Base-by-base conservation (phyloP, 2,329 filamentous ascomycete species). In the Ambrosiella cleistominuta region DNA sequence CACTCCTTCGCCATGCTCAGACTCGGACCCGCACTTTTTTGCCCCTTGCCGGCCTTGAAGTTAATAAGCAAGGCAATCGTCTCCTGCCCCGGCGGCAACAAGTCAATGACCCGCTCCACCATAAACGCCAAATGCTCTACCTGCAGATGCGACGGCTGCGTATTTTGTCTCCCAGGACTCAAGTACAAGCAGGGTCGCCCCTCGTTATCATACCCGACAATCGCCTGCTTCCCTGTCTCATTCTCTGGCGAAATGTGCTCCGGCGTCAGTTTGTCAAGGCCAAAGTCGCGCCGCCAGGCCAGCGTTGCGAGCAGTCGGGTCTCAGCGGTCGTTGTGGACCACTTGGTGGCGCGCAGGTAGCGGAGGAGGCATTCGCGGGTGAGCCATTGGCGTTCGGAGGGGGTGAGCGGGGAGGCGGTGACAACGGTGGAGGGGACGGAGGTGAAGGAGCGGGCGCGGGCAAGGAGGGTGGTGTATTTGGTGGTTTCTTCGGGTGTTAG, bases 121-220 rank as follows among this genome's bases (percentile, higher is more conserved):
- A 97, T 96, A 73, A 86, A 98, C 56, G 96, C 89, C 61, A 98
- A 74, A 69, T 97, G 90, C 70, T 98, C 83, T 58, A 95, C 83
- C 72, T 97, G 93, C 64, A 88, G 80, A 42, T 89, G 86, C 62
- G 82, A 86, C 59, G 82, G 78, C 64, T 94, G 84, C 1, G 93
- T 97, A 74, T 98, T 98, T 72, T 98, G 93, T 64, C 85, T 82
- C 38, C 84, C 87, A 1, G 93, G 93, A 67, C 86, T 85, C 61
- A 98, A 79, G 71, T 96, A 96, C 66, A 93, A 81, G 69, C 90
- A 96, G 1, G 90, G 88, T n/a, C 91, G 78, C 54, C 79, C 85
- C 61, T 88, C 75, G 60, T 84, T 86, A 72, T 98, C 93, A 70
- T 82, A 98, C 47, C 93, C 93, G 17, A 93, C 70, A 60, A 95